Base-by-base conservation (phyloP, 2,329 filamentous ascomycete species). In the Cryoendolithus antarcticus region DNA sequence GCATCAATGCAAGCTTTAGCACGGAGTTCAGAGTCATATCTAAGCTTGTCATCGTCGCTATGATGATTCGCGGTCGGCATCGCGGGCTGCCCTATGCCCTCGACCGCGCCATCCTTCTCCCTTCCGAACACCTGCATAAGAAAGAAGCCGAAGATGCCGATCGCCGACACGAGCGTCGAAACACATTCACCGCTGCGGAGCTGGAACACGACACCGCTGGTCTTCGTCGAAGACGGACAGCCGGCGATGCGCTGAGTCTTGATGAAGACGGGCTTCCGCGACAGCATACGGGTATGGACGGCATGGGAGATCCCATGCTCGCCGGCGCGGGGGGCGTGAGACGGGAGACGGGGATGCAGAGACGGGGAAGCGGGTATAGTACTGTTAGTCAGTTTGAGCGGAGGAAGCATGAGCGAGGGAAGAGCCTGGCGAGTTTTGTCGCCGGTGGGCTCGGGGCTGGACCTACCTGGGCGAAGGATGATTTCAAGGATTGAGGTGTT, bases 1-100 rank as follows among this genome's bases (percentile, higher is more conserved):
- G 63, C 12, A 70, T 77, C 58, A 82, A 94, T 59, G 73, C 86
- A 0, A 86, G 83, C 0, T 86, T 98, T 48, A 86, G 77, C 27
- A 80, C 74, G 0, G 76, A 95, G 50, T 95, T 98, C 59, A 75
- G 71, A 9, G 71, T 79, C 0, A 61, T 93, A 5, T 74, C 70
- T 11, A 80, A 79, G 52, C 66, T 80, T 43, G 67, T 80, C 46
- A 75, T 80, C 50, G 73, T 78, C 44, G 75, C 75, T 8, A 80
- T 80, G 75, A 72, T 77, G 61, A 63, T 80, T 41, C 74, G 76
- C 45, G 76, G 76, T 24, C 66, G 76, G 4, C 76, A 80, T 51
- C 73, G 76, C 63, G 76, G 76, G 27, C 59, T 80, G 1, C 76
- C 76, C 0, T 79, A 80, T 49, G 60, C 86, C 56, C 60, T 82